Base-by-base conservation (phyloP, 2,329 filamentous ascomycete species). In the Neurospora sp. region DNA sequence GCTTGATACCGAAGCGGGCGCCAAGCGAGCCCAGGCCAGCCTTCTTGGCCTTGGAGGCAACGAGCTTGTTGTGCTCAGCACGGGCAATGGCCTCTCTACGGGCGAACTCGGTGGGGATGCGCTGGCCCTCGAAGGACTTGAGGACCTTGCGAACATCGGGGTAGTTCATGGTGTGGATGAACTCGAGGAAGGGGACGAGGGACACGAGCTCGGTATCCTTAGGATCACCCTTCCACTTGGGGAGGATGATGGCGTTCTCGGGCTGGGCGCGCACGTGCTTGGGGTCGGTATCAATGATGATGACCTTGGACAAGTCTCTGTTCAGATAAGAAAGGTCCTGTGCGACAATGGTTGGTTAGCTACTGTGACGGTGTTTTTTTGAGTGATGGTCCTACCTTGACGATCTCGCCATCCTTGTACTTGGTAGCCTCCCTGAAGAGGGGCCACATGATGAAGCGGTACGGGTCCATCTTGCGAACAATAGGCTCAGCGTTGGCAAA, bases 241-340 rank as follows among this genome's bases (percentile, higher is more conserved):
- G 89, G 38, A 99, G 84, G 66, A 98, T 83, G 74, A 99, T 96
- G 74, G 96, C 93, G 80, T 99, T 99, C 77, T 97, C 93, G n/a
- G 96, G 96, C 78, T 99, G 96, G 73, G 91, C 88, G 76, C 92
- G 91, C 71, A 95, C 92, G 77, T 97, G 93, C 52, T 87, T 83
- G 46, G 90, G 82, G 73, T 96, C 90, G 66, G 93, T 97, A 79
- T 99, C 96, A 77, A 99, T 87, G 75, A 99, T 89, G 78, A 99
- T 93, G 67, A 97, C 93, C 83, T 98, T 98, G 74, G 92, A 96
- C 40, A 97, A 87, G 77, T 97, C 93, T 71, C 96, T 92, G 84
- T 99, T 99, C 67, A 99, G 88, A 82, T 97, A 98, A 2, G 93
- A 93, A n/a, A 99, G 88, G 78, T 99, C 96, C 92, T 96, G 76